phyloP scores from a whole-genome alignment of 345 rosid species.

The Nasturtium officinale region DNA sequence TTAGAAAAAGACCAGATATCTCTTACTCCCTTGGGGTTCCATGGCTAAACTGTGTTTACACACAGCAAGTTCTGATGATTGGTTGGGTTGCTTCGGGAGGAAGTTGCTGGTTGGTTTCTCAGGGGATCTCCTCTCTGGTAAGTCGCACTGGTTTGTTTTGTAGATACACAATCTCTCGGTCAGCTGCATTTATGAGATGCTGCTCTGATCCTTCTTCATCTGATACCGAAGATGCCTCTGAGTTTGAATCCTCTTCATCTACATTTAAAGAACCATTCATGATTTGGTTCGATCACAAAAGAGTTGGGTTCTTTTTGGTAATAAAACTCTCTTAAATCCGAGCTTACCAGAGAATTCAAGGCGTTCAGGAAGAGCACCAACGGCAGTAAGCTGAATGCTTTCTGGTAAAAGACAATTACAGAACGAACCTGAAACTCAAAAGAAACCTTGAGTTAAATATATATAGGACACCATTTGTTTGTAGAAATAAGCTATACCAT shows the following conservation, averaged over 20 bases:
- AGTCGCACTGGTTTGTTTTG: constrained; percentile 69
- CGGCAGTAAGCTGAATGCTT: constrained; percentile 79
- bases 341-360: constrained; percentile 70
- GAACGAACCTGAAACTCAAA: constrained; percentile 77
- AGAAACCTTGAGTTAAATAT: background rate
- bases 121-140: constrained; percentile 49
- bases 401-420: constrained; percentile 93
- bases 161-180: constrained; percentile 66
- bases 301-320: background rate
- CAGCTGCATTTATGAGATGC: constrained; percentile 61
- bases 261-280: constrained; percentile 18
- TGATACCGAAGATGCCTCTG: constrained; percentile 59
- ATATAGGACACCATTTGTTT: background rate
- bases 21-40: constrained; percentile 3
- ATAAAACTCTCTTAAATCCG: background rate
- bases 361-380: constrained; percentile 76
- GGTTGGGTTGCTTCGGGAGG: constrained; percentile 11
- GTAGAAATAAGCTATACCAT: background rate
- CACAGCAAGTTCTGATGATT: constrained; percentile 14
- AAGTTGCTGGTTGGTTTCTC: constrained; percentile 20
- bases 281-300: background rate
- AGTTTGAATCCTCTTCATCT: constrained; percentile 62
- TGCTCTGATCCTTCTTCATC: constrained; percentile 66
- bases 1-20: background rate
- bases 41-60: background rate